phyloP scores from a whole-genome alignment of 306 rosid genomes.

The Vigna hirtella region DNA sequence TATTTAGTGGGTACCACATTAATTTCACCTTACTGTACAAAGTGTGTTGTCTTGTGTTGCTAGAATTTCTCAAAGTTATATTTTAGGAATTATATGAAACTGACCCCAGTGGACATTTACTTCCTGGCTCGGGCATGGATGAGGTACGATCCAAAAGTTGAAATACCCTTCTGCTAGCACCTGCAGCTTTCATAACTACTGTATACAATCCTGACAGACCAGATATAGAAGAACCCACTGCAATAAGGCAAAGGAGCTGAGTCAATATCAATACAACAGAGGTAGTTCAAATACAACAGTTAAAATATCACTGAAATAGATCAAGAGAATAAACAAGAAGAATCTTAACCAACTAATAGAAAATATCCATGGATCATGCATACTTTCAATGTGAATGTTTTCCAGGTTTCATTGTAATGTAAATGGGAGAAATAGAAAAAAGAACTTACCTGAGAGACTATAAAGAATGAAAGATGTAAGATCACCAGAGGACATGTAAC shows the following conservation, averaged over 20 bases:
- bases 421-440: conserved; percentile 17
- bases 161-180: conserved; percentile 87
- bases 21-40: conserved; percentile 5
- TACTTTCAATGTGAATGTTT: conserved; percentile 7
- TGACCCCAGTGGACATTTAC: conserved; percentile 77
- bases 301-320: conserved; percentile 29
- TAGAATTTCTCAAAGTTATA: neutral
- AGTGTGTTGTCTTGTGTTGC: neutral
- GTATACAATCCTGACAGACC: conserved; percentile 81
- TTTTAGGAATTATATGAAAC: conserved; percentile 43
- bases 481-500: conserved; percentile 72
- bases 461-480: conserved; percentile 91
- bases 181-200: conserved; percentile 83
- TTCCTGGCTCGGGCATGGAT: conserved; percentile 71
- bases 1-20: neutral
- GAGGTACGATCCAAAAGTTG: conserved; percentile 81
- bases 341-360: conserved; percentile 32
- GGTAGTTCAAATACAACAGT: conserved; percentile 33
- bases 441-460: conserved; percentile 77
- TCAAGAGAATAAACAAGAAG: conserved; percentile 11
- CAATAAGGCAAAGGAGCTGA: conserved; percentile 47
- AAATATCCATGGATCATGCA: conserved; percentile 8
- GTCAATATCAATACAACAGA: conserved; percentile 31
- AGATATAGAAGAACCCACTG: conserved; percentile 79
- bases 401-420: conserved; percentile 14